Conservation (phyloP, 139 green algal species). For the Pycnococcus provasolii region DNA sequence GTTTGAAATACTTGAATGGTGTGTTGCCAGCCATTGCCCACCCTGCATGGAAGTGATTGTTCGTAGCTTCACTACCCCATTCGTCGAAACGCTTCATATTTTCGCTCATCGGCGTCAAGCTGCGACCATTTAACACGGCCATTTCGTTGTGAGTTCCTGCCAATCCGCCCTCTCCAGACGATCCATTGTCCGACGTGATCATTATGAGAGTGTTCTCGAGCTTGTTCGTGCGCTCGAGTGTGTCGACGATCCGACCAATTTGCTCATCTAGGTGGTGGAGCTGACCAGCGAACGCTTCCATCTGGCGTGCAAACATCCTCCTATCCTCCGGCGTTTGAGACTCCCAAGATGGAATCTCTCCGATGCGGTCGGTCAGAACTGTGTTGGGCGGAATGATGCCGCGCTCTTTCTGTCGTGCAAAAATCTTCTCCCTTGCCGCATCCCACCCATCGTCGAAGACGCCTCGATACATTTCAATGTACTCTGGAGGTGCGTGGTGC, state of each 20-base stretch:
- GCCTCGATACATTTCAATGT: neutral
- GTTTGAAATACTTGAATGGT: neutral
- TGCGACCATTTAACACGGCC: neutral
- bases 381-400: neutral
- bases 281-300: neutral
- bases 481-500: neutral
- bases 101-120: neutral
- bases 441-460: neutral
- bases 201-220: conserved; percentile 1
- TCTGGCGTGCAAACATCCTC: neutral
- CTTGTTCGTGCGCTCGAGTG: neutral
- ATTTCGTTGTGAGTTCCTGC: neutral
- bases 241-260: neutral
- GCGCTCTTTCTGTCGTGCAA: neutral
- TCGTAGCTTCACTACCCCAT: neutral
- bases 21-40: neutral
- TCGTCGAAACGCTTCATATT: neutral
- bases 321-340: neutral
- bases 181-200: neutral
- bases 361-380: neutral
- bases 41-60: neutral
- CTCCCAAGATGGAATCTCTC: neutral
- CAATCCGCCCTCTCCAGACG: neutral
- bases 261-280: neutral
- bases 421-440: neutral